Base-by-base conservation (phyloP, 129 eudicot genomes). In the Apium graveolens region DNA sequence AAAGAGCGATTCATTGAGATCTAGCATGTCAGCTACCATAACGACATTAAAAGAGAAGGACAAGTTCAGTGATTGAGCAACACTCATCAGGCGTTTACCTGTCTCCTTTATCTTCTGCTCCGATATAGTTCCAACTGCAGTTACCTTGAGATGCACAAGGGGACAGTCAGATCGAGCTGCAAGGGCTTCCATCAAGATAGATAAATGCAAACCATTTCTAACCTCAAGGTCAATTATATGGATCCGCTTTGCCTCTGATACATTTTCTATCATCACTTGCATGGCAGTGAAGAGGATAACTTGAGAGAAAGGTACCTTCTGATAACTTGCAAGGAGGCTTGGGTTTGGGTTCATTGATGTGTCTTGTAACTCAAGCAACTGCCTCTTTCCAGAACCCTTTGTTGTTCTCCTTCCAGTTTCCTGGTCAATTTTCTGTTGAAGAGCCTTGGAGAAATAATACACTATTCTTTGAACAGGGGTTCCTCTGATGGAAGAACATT, bases 181-280 rank as follows among this genome's bases (percentile, higher is more conserved):
- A 11, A 84, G 82, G 71, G 80, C 82, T 44, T 81, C 74, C 84
- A 81, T 78, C 73, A 84, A 27, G 12, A 73, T 38, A 2, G 55
- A 10, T 11, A 42, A 43, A 9, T 73, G 76, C 44, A 73, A 11
- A 18, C 76, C 53, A 43, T 48, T 35, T 14, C 76, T 43, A 14
- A 73, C 31, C 76, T 73, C 76, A 26, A 73, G 55, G 37, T 73
- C 76, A 12, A 73, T 73, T 73, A 73, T 73, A 73, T 73, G 76
- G 76, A 73, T 27, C 76, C 31, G 43, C 8, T 13, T 73, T 11
- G 76, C 76, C 55, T 43, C 35, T 11, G 76, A 24, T 73, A 73
- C 24, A 43, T 42, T 73, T 24, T 73, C 55, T 43, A 43, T 11
- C 31, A 73, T 73, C 9, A 44, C 38, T 42, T 73, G 76, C 76